Percentiles rank a stretch among this genome's conserved stretches.
phyloP scores from a whole-genome alignment of 1,139 yeast genomes.

The Yamadazyma diospyri region DNA sequence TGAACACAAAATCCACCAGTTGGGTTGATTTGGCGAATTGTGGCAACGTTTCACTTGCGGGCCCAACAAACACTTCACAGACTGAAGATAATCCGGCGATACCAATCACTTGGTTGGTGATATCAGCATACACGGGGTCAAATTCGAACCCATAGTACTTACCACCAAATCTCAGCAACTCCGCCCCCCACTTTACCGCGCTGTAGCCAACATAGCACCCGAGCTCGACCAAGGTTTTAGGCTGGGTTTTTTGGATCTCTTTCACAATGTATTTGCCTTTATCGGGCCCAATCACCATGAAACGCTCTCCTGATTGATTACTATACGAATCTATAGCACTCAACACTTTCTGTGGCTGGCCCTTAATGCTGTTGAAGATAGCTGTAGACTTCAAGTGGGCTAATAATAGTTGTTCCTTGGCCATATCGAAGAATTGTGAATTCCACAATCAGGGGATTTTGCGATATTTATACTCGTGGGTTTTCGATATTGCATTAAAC shows the following conservation, averaged over 20 bases:
- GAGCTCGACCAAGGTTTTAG: constrained; percentile 37
- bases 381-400: constrained; percentile 7
- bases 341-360: constrained; percentile 26
- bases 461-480: background rate
- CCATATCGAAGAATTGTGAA: background rate
- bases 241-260: constrained; percentile 22
- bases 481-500: too few relatives aligned
- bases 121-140: constrained; percentile 28
- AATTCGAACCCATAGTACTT: constrained; percentile 39
- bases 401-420: constrained; percentile 10
- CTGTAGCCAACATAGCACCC: constrained; percentile 47
- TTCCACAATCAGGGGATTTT: background rate
- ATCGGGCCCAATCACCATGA: constrained; percentile 32
- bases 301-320: constrained; percentile 3
- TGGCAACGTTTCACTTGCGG: constrained; percentile 29
- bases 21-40: constrained; percentile 18
- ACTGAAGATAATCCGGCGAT: constrained; percentile 34
- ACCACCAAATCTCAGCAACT: constrained; percentile 21
- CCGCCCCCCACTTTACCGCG: constrained; percentile 33
- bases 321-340: constrained; percentile 27
- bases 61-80: constrained; percentile 36
- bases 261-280: constrained; percentile 32
- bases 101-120: constrained; percentile 29
- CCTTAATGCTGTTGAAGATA: constrained; percentile 8
- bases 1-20: constrained; percentile 32